Evolutionary conservation across 169 alveolate genomes (phyloP).

Genomic region (Eimeria acervulina): DNA sequence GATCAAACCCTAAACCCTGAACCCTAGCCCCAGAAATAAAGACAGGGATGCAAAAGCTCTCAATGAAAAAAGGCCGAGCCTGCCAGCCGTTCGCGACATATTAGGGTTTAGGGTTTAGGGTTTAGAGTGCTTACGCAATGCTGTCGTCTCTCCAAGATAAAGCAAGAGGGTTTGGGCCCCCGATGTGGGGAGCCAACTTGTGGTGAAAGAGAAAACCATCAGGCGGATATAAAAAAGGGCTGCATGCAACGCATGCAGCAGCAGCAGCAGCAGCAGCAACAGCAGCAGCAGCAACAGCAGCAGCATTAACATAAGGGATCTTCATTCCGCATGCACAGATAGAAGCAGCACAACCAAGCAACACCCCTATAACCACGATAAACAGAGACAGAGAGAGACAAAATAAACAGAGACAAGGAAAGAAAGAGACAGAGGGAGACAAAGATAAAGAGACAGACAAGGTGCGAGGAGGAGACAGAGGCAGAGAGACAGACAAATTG

Average conservation of each 20-base stretch:
- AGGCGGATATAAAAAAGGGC: conserved; percentile 53
- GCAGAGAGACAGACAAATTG: background rate
- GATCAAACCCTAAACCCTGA: too few species aligned
- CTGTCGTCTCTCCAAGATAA: conserved; percentile 23
- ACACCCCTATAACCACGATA: background rate
- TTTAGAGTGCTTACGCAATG: background rate
- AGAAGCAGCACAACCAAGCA: background rate
- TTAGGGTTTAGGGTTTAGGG: conserved; percentile 1
- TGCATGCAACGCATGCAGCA: background rate
- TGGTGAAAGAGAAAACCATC: conserved; percentile 37
- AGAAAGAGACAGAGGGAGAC: background rate
- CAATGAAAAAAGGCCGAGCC: too few species aligned
- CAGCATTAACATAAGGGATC: background rate
- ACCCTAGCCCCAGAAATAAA: too few species aligned
- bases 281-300: conserved; percentile 19
- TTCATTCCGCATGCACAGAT: background rate
- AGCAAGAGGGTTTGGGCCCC: conserved; percentile 31
- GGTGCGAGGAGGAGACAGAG: background rate
- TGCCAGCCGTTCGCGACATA: too few species aligned
- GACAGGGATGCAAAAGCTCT: background rate
- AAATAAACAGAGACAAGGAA: background rate
- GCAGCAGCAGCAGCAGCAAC: conserved; percentile 27
- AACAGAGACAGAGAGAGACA: background rate
- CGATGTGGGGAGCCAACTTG: conserved; percentile 54
- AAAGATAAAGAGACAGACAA: background rate